Conservation (phyloP, 768 basidiomycete species). For the Termitomyces sp. region DNA sequence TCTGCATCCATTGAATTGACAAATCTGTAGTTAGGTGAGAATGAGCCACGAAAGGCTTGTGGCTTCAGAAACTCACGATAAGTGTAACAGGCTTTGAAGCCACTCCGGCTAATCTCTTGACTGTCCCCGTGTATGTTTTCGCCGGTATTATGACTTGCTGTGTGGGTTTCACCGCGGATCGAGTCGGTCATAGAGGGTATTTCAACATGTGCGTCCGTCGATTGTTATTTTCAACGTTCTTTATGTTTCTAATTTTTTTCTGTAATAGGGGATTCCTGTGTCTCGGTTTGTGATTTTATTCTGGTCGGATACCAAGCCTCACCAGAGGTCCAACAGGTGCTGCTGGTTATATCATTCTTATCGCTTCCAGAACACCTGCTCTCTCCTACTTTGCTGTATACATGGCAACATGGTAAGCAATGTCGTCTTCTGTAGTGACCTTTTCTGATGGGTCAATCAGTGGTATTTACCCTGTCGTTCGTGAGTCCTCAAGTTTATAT, state of each 20-base stretch:
- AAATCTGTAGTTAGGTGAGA: conserved; percentile 23
- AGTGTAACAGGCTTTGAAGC: conserved; percentile 47
- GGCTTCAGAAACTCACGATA: neutral
- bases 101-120: conserved; percentile 69
- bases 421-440: neutral
- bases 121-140: conserved; percentile 69
- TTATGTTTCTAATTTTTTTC: neutral
- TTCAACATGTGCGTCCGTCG: conserved; percentile 54
- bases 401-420: conserved; percentile 57
- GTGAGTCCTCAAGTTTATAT: conserved; percentile 30
- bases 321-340: conserved; percentile 27
- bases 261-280: conserved; percentile 27
- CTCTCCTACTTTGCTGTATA: conserved; percentile 71
- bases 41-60: neutral
- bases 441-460: conserved; percentile 20
- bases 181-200: conserved; percentile 50
- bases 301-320: conserved; percentile 4
- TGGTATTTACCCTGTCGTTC: conserved; percentile 71
- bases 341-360: conserved; percentile 66
- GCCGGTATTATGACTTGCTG: conserved; percentile 63
- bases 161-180: conserved; percentile 61
- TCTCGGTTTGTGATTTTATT: conserved; percentile 23
- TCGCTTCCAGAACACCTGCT: conserved; percentile 52
- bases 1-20: conserved; percentile 1
- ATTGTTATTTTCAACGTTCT: neutral